Conservation (phyloP, 1,139 yeast species). For the Hanseniaspora gamundiae region DNA sequence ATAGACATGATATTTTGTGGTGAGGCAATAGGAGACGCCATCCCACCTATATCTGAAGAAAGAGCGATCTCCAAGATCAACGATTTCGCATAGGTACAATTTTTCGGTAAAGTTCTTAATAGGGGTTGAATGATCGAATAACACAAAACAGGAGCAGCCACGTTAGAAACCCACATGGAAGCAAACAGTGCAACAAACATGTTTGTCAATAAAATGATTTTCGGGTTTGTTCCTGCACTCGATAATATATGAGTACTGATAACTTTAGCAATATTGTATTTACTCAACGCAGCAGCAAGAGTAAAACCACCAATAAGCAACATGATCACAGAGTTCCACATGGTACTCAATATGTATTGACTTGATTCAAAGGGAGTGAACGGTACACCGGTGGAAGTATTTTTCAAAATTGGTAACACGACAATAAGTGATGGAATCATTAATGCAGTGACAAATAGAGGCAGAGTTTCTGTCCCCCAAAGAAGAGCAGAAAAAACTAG, state of each 20-base stretch:
- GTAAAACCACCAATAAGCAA: slow-evolving; percentile 86
- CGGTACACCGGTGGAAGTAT: slow-evolving; percentile 34
- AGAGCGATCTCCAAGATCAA: slow-evolving; percentile 81
- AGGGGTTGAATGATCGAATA: slow-evolving; percentile 84
- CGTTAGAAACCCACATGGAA: slow-evolving; percentile 94
- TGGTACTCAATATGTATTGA: slow-evolving; percentile 60
- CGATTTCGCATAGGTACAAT: slow-evolving; percentile 69
- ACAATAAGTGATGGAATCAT: slow-evolving; percentile 73
- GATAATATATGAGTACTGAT: slow-evolving; percentile 71
- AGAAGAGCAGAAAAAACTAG: slow-evolving; percentile 65
- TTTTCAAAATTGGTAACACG: slow-evolving; percentile 54
- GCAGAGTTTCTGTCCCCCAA: slow-evolving; percentile 93
- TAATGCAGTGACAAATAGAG: slow-evolving; percentile 74
- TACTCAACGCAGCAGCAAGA: slow-evolving; percentile 84
- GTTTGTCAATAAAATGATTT: slow-evolving; percentile 58
- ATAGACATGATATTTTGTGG: slow-evolving; percentile 90
- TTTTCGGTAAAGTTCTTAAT: slow-evolving; percentile 67
- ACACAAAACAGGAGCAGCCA: slow-evolving; percentile 90
- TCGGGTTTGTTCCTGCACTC: slow-evolving; percentile 78
- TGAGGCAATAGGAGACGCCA: slow-evolving; percentile 92
- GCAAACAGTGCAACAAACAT: slow-evolving; percentile 79
- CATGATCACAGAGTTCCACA: slow-evolving; percentile 95
- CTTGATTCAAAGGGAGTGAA: slow-evolving; percentile 62
- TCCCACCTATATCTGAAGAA: slow-evolving; percentile 88
- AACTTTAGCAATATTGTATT: slow-evolving; percentile 77